A percentile compares a stretch with the other conserved stretches of the same genome.
These are phyloP conservation scores for Sisymbrium irio DNA, from an alignment of 345 rosid genomes.

Conservation along the genomic window DNA sequence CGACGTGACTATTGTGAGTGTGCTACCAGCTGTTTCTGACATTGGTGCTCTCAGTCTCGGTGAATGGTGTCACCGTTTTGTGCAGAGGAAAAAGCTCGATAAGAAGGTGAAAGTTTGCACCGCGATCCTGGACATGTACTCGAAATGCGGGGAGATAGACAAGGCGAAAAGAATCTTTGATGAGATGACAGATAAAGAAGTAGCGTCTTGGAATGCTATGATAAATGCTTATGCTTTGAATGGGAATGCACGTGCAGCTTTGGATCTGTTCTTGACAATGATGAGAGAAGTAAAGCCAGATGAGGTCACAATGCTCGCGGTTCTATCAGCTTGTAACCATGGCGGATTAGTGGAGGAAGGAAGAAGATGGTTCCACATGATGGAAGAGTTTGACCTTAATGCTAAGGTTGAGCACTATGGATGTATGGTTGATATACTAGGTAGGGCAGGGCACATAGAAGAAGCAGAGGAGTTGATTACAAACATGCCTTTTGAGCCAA, in stretches of 20 bases:
- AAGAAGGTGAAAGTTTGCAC: slow-evolving; percentile 51
- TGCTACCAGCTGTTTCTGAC: slow-evolving; percentile 78
- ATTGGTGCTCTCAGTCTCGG: slow-evolving; percentile 70
- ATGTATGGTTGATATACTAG: slow-evolving; percentile 66
- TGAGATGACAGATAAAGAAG: slow-evolving; percentile 44
- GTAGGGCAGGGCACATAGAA: slow-evolving; percentile 60
- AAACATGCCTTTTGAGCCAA: slow-evolving; percentile 62
- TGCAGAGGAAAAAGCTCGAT: slow-evolving; percentile 50
- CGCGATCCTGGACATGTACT: slow-evolving; percentile 78
- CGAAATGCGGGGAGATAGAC: slow-evolving; percentile 68
- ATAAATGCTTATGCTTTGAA: slow-evolving; percentile 68
- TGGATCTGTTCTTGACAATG: slow-evolving; percentile 51
- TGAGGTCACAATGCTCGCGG: slow-evolving; percentile 60
- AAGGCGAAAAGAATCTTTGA: slow-evolving; percentile 50
- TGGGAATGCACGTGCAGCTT: slow-evolving; percentile 62
- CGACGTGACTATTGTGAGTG: slow-evolving; percentile 57
- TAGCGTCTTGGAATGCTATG: slow-evolving; percentile 77
- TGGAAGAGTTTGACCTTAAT: slow-evolving; percentile 47
- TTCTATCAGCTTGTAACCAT: slow-evolving; percentile 78
- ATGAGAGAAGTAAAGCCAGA: slow-evolving; percentile 52
- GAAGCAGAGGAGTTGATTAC: slow-evolving; percentile 66
- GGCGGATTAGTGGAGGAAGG: slow-evolving; percentile 75
- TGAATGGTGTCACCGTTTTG: slow-evolving; percentile 56
- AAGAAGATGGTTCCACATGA: slow-evolving; percentile 58
- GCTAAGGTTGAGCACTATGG: slow-evolving; percentile 73